Base-by-base conservation (phyloP, 2,329 filamentous ascomycete genomes). In the Cadophora luteo-olivacea region DNA sequence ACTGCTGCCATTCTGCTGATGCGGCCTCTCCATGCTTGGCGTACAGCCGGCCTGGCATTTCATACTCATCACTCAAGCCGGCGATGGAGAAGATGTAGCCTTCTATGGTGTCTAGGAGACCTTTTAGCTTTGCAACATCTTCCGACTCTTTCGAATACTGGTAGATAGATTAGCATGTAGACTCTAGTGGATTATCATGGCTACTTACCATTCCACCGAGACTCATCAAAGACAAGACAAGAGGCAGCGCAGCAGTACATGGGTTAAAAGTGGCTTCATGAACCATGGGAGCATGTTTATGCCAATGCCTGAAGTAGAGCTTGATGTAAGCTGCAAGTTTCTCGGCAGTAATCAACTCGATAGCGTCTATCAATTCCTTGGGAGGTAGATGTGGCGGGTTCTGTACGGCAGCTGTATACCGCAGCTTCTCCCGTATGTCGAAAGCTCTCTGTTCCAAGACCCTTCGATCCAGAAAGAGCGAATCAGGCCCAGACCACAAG, bases 281-380 rank as follows among this genome's bases (percentile, higher is more conserved):
- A 32, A 78, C 68, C 61, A 78, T 74, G 7, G 76, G 75, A 14
- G 68, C 75, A 73, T 78, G 75, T 48, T 76, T 75, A 66, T 78
- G 75, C 75, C 75, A 78, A 68, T 78, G 74, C 32, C 68, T 69
- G 55, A 78, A 78, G 65, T 78, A 78, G 29, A 77, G 70, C 32
- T 75, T 75, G 48, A 74, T 74, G 61, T 69, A 74, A 19, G 66
- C 54, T 41, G 72, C 74, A 66, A 78, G 71, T 33, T 65, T 74
- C 29, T 72, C 67, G 5, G 71, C 73, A 1, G 71, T 76, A 9
- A 78, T 73, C 19, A 70, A 22, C 29, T 76, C 72, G 54, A 78
- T 73, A 19, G 73, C 72, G n/a, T 76, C 72, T 1, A 76, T 57
- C 1, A 77, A 6, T 41, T 75, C 75, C 36, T 73, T 72, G 2